A percentile compares a stretch with the other conserved stretches of the same genome.
Evolutionary conservation across 1,139 yeast genomes (phyloP).

Genomic region (Hansenula anomala): DNA sequence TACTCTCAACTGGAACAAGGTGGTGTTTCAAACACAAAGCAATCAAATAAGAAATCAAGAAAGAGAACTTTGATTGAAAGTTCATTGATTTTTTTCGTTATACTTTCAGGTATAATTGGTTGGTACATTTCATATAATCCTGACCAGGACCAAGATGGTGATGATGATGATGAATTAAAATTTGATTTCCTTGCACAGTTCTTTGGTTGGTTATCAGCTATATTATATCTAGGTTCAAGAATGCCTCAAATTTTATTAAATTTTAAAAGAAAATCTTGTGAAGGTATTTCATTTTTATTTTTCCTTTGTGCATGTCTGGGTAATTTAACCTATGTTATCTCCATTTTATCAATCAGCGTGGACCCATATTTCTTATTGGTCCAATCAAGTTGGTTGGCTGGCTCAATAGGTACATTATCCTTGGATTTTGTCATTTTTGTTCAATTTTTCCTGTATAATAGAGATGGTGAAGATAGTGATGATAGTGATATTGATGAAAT

Average conservation of each 20-base stretch:
- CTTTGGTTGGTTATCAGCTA: conserved; percentile 91
- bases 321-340: conserved; percentile 80
- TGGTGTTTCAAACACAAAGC: too few species aligned
- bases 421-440: conserved; percentile 81
- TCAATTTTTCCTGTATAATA: conserved; percentile 79
- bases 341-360: conserved; percentile 72
- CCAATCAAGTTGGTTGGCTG: conserved; percentile 90
- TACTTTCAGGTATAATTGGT: conserved; percentile 76
- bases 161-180: conserved; percentile 30
- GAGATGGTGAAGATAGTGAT: conserved; percentile 13
- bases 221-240: conserved; percentile 79
- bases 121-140: conserved; percentile 67
- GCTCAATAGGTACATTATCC: conserved; percentile 81
- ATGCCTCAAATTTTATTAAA: conserved; percentile 85
- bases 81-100: conserved; percentile 63
- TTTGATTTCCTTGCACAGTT: conserved; percentile 78
- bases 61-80: conserved; percentile 35
- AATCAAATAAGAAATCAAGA: conserved; percentile 9
- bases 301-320: conserved; percentile 93
- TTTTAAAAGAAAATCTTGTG: conserved; percentile 81
- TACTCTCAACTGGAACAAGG: conserved; percentile 4
- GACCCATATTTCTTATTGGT: conserved; percentile 67
- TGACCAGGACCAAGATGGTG: too few species aligned
- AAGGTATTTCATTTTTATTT: conserved; percentile 88
- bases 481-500: conserved; percentile 6